Percentiles rank a stretch among this genome's conserved stretches.
These are phyloP conservation scores for Salix caprea DNA, from an alignment of 345 rosid species.

Conservation along the genomic window DNA sequence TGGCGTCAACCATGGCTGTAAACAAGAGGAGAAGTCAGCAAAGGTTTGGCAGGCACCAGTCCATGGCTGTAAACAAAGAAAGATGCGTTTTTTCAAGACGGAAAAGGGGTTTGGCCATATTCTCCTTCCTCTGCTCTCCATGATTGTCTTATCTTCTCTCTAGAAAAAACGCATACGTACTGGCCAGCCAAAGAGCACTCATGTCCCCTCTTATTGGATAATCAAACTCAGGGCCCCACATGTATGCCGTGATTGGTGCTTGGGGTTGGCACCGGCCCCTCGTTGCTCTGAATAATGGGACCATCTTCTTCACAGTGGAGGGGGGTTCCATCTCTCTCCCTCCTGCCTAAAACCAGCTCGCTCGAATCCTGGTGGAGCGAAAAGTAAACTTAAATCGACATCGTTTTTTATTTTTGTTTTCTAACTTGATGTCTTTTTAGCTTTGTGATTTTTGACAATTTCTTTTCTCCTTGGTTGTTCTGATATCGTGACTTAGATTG, in stretches of 20 bases:
- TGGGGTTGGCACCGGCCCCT: neutral
- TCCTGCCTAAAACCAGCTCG: too few species aligned
- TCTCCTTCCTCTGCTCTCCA: neutral
- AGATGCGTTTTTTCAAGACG: too few species aligned
- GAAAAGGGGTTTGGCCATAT: too few species aligned
- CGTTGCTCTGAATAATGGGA: neutral
- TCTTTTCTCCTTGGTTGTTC: too few species aligned
- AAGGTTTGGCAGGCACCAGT: neutral
- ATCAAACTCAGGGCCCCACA: neutral
- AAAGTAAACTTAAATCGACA: too few species aligned
- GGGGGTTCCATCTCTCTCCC: neutral
- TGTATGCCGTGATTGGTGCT: slow-evolving; percentile 3
- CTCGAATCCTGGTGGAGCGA: neutral
- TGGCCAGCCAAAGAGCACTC: neutral
- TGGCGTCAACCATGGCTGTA: too few species aligned
- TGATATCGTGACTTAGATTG: rapidly evolving
- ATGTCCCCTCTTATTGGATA: neutral
- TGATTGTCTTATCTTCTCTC: slow-evolving; percentile 7
- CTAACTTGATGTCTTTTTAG: too few species aligned
- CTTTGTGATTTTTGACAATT: too few species aligned
- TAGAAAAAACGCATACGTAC: neutral
- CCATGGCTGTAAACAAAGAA: neutral
- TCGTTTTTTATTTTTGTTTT: too few species aligned
- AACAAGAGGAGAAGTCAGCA: neutral
- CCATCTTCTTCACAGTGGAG: too few species aligned